Percentiles rank a stretch among this genome's conserved stretches.
These are phyloP conservation scores for Trichoderma afroharzianum DNA, from an alignment of 2,329 filamentous ascomycete genomes.

Conservation along the genomic window DNA sequence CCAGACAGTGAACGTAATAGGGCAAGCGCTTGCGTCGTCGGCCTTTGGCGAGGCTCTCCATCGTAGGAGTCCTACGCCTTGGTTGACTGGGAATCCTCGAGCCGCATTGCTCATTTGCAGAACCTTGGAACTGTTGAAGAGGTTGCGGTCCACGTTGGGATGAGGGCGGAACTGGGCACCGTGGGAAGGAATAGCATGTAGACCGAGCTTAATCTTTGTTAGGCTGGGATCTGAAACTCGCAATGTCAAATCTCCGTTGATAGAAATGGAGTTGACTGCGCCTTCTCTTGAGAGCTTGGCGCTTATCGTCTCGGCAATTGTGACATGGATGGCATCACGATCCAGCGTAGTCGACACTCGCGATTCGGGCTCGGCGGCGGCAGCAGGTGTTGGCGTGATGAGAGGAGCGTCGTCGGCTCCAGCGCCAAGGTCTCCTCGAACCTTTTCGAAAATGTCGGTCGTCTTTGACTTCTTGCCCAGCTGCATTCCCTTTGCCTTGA, in stretches of 20 bases:
- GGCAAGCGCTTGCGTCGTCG: constrained; percentile 76
- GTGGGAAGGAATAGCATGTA: constrained; percentile 71
- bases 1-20: constrained; percentile 97
- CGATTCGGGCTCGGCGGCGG: constrained; percentile 50
- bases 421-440: constrained; percentile 84
- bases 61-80: constrained; percentile 85
- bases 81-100: constrained; percentile 92
- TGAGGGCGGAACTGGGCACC: constrained; percentile 92
- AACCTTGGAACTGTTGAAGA: constrained; percentile 76
- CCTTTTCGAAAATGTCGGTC: constrained; percentile 94
- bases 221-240: constrained; percentile 84
- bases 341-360: constrained; percentile 67
- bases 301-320: constrained; percentile 83
- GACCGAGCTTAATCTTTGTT: constrained; percentile 84
- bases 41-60: constrained; percentile 84
- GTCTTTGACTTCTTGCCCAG: constrained; percentile 98
- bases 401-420: constrained; percentile 77
- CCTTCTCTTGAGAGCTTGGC: constrained; percentile 88
- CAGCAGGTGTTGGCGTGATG: constrained; percentile 53
- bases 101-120: constrained; percentile 87
- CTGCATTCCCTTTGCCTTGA: constrained; percentile 97
- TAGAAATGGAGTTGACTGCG: constrained; percentile 76
- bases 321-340: constrained; percentile 82
- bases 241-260: constrained; percentile 89
- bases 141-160: constrained; percentile 87